Evolutionary conservation across 78 protist species (phyloP).

Genomic region (Dictyostelium discoideum): DNA sequence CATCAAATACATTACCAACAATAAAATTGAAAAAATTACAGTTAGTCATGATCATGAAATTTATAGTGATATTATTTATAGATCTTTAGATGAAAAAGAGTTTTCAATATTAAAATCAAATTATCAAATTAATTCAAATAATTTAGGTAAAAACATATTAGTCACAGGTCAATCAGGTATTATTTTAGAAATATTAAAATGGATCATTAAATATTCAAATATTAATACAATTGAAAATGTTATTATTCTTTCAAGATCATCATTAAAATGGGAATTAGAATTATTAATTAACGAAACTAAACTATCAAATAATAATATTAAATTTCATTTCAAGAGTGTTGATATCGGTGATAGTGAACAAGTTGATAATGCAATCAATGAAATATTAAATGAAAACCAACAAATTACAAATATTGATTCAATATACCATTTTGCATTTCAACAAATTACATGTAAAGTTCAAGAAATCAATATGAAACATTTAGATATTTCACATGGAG

Average conservation of each 20-base stretch:
- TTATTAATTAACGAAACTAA: not conserved
- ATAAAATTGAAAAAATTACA: too few species aligned
- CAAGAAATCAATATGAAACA: not conserved
- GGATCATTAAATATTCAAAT: not conserved
- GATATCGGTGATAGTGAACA: not conserved
- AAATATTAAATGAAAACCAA: conserved; percentile 5
- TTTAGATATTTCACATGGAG: not conserved
- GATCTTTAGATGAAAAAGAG: not conserved
- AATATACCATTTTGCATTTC: conserved; percentile 60
- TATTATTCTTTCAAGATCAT: not conserved
- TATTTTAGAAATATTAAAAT: not conserved
- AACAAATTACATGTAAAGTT: not conserved
- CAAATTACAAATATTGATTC: conserved; percentile 1
- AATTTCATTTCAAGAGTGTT: not conserved
- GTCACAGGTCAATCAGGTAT: conserved; percentile 61
- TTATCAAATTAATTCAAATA: not conserved
- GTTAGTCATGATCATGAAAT: not conserved
- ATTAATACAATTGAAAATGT: not conserved
- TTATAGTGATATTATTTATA: not conserved
- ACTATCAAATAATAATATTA: not conserved
- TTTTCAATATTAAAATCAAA: not conserved
- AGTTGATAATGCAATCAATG: not conserved
- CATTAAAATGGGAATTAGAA: conserved; percentile 27
- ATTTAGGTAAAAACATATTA: not conserved
- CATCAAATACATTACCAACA: too few species aligned